Evolutionary conservation across 257 asterid genomes (phyloP).

Genomic region (Fraxinus cuspidata): DNA sequence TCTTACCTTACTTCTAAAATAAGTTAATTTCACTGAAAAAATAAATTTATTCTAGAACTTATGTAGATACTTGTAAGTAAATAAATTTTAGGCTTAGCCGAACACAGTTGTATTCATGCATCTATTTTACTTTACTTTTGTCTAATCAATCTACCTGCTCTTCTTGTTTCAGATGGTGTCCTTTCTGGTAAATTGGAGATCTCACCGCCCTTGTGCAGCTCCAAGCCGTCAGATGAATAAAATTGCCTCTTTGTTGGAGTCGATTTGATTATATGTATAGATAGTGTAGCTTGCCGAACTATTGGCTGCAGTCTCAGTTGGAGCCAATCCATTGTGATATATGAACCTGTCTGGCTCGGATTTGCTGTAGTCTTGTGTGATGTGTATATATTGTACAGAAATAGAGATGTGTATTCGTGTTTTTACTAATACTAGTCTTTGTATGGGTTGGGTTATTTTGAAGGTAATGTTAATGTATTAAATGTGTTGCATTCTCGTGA

Average conservation of each 20-base stretch:
- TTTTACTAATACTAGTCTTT: too few relatives aligned
- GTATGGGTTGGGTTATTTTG: too few relatives aligned
- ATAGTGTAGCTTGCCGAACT: not conserved
- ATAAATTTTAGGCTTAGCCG: too few relatives aligned
- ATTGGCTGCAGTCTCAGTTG: not conserved
- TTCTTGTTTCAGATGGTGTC: constrained; percentile 89
- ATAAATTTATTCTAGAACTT: too few relatives aligned
- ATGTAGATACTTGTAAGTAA: not conserved
- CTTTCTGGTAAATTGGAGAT: constrained; percentile 71
- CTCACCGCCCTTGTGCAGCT: not conserved
- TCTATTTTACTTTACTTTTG: not conserved
- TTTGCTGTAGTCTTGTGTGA: not conserved
- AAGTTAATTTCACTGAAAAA: not conserved
- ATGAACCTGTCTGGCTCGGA: not conserved
- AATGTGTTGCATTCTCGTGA: too few relatives aligned
- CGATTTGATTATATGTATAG: not conserved
- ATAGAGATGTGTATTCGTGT: not conserved
- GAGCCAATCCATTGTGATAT: not conserved
- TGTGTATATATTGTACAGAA: not conserved
- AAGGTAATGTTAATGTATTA: too few relatives aligned
- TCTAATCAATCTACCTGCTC: constrained; percentile 8
- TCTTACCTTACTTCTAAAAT: not conserved
- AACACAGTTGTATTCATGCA: not conserved
- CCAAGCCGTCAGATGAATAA: not conserved
- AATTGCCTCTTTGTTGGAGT: not conserved